Evolutionary conservation across 2,329 filamentous ascomycete genomes (phyloP).

Genomic region (Colletotrichum sp.): DNA sequence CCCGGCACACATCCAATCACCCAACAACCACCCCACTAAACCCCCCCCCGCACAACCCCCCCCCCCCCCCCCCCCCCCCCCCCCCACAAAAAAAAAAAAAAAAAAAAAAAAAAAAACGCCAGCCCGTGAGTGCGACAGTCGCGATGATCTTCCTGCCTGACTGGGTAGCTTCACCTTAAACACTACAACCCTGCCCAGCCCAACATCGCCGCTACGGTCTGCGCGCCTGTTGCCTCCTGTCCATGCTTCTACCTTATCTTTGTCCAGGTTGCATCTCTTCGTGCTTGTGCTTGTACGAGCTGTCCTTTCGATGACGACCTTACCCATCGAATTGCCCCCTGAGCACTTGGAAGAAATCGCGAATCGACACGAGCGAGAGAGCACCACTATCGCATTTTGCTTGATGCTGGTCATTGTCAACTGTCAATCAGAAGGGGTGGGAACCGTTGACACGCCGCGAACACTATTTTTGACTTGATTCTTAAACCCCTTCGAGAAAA

Average conservation of each 20-base stretch:
- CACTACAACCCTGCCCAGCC: not conserved
- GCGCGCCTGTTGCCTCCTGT: not conserved
- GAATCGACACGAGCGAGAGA: not conserved
- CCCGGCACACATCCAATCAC: too few species aligned
- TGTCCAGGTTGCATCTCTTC: not conserved
- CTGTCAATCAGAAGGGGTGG: not conserved
- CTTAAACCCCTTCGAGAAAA: not conserved
- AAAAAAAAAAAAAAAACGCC: not conserved
- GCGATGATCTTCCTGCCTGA: not conserved
- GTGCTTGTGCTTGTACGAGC: not conserved
- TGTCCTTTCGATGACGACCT: not conserved
- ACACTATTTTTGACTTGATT: not conserved
- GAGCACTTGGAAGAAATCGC: not conserved
- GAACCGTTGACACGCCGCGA: not conserved
- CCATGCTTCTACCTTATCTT: not conserved
- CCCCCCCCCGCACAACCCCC: too few species aligned
- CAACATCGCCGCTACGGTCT: not conserved
- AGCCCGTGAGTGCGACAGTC: not conserved
- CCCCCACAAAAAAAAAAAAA: not conserved
- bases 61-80: too few species aligned
- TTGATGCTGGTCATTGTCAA: not conserved
- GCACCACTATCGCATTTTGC: not conserved
- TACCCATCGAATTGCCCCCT: not conserved
- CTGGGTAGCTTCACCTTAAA: not conserved
- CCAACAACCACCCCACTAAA: too few species aligned